Conservation (phyloP, 2,329 filamentous ascomycete species). For the Penicillium palitans region DNA sequence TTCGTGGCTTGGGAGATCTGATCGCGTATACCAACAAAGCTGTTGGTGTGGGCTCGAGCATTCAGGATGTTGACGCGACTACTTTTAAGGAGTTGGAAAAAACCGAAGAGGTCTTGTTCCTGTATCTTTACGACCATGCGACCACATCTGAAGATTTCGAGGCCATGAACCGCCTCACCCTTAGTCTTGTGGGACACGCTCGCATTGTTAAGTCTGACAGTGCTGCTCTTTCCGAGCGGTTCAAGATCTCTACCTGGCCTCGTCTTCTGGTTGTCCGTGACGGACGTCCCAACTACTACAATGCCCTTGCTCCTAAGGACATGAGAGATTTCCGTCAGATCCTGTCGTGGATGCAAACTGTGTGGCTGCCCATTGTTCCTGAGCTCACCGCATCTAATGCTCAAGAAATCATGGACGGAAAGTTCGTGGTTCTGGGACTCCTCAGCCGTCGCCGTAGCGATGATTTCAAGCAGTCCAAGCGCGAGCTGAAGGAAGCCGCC, state of each 20-base stretch:
- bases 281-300: constrained; percentile 87
- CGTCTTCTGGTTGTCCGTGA: constrained; percentile 85
- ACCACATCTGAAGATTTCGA: constrained; percentile 90
- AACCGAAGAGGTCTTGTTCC: constrained; percentile 91
- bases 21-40: constrained; percentile 84
- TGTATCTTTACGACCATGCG: constrained; percentile 97
- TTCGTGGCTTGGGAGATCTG: constrained; percentile 88
- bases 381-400: constrained; percentile 91
- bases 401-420: constrained; percentile 90
- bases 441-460: constrained; percentile 77
- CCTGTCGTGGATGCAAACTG: constrained; percentile 88
- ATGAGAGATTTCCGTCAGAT: constrained; percentile 86
- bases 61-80: constrained; percentile 76
- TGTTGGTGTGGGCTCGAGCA: constrained; percentile 70
- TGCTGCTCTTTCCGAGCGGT: constrained; percentile 70
- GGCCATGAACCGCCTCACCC: constrained; percentile 79
- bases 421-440: constrained; percentile 90
- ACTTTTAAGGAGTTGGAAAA: constrained; percentile 81
- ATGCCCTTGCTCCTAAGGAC: constrained; percentile 79
- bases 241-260: constrained; percentile 98
- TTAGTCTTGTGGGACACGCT: constrained; percentile 86
- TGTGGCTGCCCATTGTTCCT: constrained; percentile 94
- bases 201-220: constrained; percentile 91
- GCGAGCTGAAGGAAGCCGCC: constrained; percentile 92
- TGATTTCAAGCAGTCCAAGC: constrained; percentile 73